Conservation (phyloP, 176 grass and related monocot genomes). For the Poa annua region DNA sequence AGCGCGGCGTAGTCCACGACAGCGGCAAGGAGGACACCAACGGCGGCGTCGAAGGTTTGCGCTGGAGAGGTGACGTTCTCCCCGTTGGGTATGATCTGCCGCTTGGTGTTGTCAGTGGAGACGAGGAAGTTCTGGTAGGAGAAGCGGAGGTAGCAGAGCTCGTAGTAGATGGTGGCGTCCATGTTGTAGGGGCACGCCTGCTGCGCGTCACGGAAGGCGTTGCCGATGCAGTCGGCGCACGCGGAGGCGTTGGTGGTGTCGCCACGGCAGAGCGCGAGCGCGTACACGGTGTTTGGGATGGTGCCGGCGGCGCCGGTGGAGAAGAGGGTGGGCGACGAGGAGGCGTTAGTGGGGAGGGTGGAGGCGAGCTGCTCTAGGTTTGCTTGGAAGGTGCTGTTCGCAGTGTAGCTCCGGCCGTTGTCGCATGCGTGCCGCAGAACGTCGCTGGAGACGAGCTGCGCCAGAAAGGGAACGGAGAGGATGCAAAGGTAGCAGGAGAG, state of each 20-base stretch:
- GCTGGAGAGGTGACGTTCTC: slow-evolving; percentile 20
- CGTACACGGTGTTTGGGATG: slow-evolving; percentile 39
- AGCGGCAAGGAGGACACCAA: slow-evolving; percentile 24
- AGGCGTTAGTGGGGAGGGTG: slow-evolving; percentile 29
- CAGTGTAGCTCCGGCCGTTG: background rate
- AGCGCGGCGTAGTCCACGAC: slow-evolving; percentile 36
- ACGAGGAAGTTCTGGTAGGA: slow-evolving; percentile 46
- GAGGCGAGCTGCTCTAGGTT: background rate
- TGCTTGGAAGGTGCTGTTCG: background rate
- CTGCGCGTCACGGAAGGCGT: slow-evolving; percentile 4
- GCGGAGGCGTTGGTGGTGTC: slow-evolving; percentile 35
- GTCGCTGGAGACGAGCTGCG: background rate
- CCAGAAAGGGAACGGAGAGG: background rate
- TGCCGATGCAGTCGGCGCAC: slow-evolving; percentile 42
- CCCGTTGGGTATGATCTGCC: background rate
- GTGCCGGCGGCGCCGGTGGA: background rate
- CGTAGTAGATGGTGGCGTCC: slow-evolving; percentile 1
- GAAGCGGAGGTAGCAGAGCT: slow-evolving; percentile 23
- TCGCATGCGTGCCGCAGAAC: background rate
- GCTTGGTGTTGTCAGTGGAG: slow-evolving; percentile 7
- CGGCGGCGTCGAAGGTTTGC: slow-evolving; percentile 26
- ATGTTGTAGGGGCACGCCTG: slow-evolving; percentile 7
- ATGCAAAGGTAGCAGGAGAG: background rate
- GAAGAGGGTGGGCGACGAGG: slow-evolving; percentile 32
- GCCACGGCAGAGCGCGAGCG: slow-evolving; percentile 46